phyloP scores from a whole-genome alignment of 192 early-diverging fungal genomes.

The Anaeromyces robustus region DNA sequence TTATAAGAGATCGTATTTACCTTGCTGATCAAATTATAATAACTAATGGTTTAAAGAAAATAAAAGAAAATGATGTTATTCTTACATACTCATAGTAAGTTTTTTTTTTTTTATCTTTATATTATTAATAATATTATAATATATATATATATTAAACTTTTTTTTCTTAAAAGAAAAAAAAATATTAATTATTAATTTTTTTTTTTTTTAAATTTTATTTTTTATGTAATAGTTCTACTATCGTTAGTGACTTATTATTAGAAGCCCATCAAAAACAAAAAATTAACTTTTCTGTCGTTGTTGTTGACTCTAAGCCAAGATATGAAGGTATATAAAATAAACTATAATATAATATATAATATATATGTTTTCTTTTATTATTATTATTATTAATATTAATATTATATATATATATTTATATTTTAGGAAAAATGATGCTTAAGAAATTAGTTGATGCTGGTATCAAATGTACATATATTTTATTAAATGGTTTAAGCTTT shows the following conservation, averaged over 20 bases:
- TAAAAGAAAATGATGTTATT: slow-evolving; percentile 82
- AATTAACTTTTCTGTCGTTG: slow-evolving; percentile 77
- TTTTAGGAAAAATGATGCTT: slow-evolving; percentile 45
- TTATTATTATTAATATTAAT: neutral
- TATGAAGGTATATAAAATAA: slow-evolving; percentile 74
- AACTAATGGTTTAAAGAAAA: slow-evolving; percentile 65
- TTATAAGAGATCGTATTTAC: slow-evolving; percentile 81
- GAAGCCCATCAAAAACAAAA: slow-evolving; percentile 49
- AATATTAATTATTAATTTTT: neutral
- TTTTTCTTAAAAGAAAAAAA: neutral
- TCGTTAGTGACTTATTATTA: slow-evolving; percentile 61
- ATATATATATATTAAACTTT: no score
- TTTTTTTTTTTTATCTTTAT: neutral
- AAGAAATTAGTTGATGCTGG: slow-evolving; percentile 36
- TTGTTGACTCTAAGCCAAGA: slow-evolving; percentile 74
- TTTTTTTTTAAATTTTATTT: neutral
- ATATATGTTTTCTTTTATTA: no score
- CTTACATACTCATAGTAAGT: slow-evolving; percentile 56
- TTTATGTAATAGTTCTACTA: no score
- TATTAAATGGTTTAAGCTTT: slow-evolving; percentile 49
- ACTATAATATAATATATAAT: no score
- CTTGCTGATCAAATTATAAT: slow-evolving; percentile 66
- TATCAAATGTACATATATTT: slow-evolving; percentile 56
- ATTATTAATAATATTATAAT: neutral
- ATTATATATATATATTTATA: neutral